These are phyloP conservation scores for Boechera retrofracta DNA, from an alignment of 345 rosid genomes.

Conservation along the genomic window DNA sequence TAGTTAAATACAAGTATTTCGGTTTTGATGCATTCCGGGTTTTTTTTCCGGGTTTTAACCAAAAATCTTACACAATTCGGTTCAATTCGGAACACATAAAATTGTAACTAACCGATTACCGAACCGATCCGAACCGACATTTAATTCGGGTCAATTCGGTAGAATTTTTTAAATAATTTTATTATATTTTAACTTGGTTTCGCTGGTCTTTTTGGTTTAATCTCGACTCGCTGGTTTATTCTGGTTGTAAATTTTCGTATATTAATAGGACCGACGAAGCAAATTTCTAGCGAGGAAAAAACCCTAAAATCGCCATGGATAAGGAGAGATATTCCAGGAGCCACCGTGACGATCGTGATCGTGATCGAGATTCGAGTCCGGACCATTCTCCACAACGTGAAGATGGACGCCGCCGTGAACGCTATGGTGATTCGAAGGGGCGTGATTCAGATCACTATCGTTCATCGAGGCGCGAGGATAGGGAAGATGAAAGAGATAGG, in stretches of 20 bases:
- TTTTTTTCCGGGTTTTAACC: too few relatives aligned
- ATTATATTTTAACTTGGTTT: too few relatives aligned
- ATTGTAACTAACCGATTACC: too few relatives aligned
- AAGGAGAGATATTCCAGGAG: conserved; percentile 59
- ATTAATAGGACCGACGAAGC: background rate
- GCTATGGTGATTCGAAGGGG: conserved; percentile 55
- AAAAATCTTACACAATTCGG: too few relatives aligned
- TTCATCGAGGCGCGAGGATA: conserved; percentile 58
- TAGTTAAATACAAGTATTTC: too few relatives aligned
- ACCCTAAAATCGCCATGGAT: conserved; percentile 59
- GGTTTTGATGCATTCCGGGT: too few relatives aligned
- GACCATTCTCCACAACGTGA: conserved; percentile 51
- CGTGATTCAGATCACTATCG: conserved; percentile 60
- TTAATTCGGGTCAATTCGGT: too few relatives aligned
- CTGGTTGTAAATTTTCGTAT: conserved; percentile 16
- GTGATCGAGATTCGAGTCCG: conserved; percentile 54
- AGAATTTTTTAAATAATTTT: too few relatives aligned
- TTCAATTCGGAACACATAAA: too few relatives aligned
- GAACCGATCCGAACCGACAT: too few relatives aligned
- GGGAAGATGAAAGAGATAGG: conserved; percentile 50
- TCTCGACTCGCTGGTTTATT: conserved; percentile 1
- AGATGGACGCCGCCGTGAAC: conserved; percentile 45
- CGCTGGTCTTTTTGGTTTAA: background rate
- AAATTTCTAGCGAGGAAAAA: conserved; percentile 14
- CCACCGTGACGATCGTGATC: conserved; percentile 57